Percentiles rank a stretch among this genome's conserved stretches.
These are phyloP conservation scores for Ceriops decandra DNA, from an alignment of 345 rosid genomes.

Conservation along the genomic window DNA sequence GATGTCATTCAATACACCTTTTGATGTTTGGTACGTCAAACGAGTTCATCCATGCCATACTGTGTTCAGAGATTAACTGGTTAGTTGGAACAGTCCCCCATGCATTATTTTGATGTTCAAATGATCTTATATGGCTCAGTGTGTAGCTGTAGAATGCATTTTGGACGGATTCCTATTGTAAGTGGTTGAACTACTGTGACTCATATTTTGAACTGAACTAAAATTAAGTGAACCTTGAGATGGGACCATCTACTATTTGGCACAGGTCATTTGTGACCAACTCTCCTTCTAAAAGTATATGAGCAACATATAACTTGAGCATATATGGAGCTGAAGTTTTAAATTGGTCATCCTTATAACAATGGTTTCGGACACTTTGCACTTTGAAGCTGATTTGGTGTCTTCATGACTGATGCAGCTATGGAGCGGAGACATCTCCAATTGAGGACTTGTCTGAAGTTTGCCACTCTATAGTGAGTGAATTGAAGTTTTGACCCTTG, in stretches of 20 bases:
- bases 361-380: background rate
- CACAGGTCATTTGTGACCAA: no score
- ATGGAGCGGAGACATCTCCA: constrained; percentile 73
- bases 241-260: no score
- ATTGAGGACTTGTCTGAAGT: constrained; percentile 71
- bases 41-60: background rate
- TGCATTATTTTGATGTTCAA: no score
- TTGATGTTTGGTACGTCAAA: constrained; percentile 67
- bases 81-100: background rate
- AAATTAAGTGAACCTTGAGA: no score
- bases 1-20: constrained; percentile 72
- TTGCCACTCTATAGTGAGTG: constrained; percentile 70
- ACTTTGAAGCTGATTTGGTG: constrained; percentile 6
- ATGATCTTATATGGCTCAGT: no score
- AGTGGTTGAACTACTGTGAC: no score
- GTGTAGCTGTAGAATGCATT: no score
- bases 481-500: constrained; percentile 8
- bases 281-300: no score
- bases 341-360: background rate
- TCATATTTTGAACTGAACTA: no score
- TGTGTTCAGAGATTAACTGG: background rate
- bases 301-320: no score
- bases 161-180: no score
- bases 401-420: constrained; percentile 44
- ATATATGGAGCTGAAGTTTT: no score